These are phyloP conservation scores for Aspergillus udagawae DNA, from an alignment of 2,329 filamentous ascomycete species.

Conservation along the genomic window DNA sequence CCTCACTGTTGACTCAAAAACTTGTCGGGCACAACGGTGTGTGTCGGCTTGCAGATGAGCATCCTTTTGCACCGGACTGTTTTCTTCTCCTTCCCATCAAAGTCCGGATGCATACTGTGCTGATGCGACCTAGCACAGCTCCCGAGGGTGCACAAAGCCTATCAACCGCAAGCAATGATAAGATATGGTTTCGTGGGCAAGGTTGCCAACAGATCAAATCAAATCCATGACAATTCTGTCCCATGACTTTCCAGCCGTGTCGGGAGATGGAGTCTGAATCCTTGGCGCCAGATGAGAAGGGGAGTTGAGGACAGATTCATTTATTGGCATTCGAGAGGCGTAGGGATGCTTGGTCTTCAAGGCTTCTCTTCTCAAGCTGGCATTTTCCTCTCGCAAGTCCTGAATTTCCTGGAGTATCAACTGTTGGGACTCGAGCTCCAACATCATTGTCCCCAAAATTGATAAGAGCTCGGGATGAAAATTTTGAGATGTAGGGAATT, in stretches of 20 bases:
- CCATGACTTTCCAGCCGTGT: slow-evolving; percentile 19
- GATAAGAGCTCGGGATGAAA: slow-evolving; percentile 15
- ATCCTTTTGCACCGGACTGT: no score
- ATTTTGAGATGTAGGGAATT: slow-evolving; percentile 8
- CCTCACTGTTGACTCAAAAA: not conserved
- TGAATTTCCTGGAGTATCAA: slow-evolving; percentile 15
- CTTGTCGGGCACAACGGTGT: no score
- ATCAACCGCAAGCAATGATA: no score
- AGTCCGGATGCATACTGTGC: no score
- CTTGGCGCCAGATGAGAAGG: slow-evolving; percentile 1
- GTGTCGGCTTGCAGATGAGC: no score
- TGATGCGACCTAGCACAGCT: no score
- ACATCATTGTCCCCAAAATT: slow-evolving; percentile 21
- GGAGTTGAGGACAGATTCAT: slow-evolving; percentile 7
- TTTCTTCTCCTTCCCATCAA: no score
- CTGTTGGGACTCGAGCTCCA: slow-evolving; percentile 18
- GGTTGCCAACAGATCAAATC: slow-evolving; percentile 10
- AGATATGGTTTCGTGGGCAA: no score
- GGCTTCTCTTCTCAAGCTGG: slow-evolving; percentile 13
- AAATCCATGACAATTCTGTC: slow-evolving; percentile 24
- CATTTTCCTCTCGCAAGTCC: slow-evolving; percentile 20
- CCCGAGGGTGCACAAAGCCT: no score
- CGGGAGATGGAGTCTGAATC: slow-evolving; percentile 9
- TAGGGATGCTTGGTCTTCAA: slow-evolving; percentile 4
- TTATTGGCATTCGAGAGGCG: slow-evolving; percentile 10